phyloP scores from a whole-genome alignment of 2,329 filamentous ascomycete genomes.

The Ophiostoma populinum region DNA sequence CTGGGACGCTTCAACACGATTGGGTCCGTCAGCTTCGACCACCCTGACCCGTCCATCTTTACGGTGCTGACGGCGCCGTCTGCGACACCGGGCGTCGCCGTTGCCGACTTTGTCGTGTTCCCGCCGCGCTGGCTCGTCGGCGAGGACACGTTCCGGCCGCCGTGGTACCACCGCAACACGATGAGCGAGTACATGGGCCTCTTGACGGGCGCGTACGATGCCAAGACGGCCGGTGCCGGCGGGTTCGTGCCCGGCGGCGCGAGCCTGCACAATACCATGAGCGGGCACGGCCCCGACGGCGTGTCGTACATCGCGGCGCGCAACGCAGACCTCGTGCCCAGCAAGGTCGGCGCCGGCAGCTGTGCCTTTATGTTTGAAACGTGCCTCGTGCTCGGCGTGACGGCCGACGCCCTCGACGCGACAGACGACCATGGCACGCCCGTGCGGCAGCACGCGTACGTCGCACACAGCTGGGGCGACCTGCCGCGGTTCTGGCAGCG shows the following conservation, averaged over 20 bases:
- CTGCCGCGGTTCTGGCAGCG: conserved; percentile 9
- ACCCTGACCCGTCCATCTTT: conserved; percentile 65
- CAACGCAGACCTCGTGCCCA: conserved; percentile 28
- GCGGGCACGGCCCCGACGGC: conserved; percentile 45
- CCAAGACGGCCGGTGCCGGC: conserved; percentile 37
- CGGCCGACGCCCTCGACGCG: conserved; percentile 46
- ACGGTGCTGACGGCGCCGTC: conserved; percentile 51
- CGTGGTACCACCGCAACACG: conserved; percentile 56
- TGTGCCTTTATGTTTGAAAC: conserved; percentile 57
- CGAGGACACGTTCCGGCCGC: conserved; percentile 53
- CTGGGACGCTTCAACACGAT: conserved; percentile 61
- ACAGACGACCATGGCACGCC: conserved; percentile 16
- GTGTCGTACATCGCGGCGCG: conserved; percentile 38
- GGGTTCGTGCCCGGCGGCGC: conserved; percentile 43
- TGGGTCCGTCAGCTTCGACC: conserved; percentile 56
- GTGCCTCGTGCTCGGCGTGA: conserved; percentile 52
- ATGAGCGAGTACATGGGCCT: conserved; percentile 50
- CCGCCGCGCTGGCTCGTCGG: conserved; percentile 54
- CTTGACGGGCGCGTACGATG: conserved; percentile 41
- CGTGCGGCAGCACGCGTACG: conserved; percentile 51
- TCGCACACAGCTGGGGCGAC: conserved; percentile 63
- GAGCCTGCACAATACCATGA: conserved; percentile 54
- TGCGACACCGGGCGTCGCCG: conserved; percentile 39
- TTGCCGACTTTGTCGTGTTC: conserved; percentile 59
- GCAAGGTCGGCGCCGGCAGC: conserved; percentile 40